Base-by-base conservation (phyloP, 352 stramenopile species). In the Pythium apleroticum region DNA sequence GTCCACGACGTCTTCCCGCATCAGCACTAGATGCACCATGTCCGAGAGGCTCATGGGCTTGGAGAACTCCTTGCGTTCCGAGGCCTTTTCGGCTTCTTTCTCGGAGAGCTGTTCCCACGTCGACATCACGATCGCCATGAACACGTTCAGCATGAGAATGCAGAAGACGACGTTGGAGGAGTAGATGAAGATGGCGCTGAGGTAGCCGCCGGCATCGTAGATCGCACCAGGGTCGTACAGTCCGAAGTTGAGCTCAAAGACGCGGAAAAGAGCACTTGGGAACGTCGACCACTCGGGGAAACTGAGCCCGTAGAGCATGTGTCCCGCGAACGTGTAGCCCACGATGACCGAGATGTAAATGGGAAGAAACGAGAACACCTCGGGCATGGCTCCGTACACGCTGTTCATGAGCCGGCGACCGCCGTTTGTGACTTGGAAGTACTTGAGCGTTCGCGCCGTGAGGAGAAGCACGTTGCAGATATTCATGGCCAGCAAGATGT, bases 101-200 rank as follows among this genome's bases (percentile, higher is more conserved):
- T 88, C 81, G 0, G 72, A 75, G 20, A 87, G 69, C 0, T 79
- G 68, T 30, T 90, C 78, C 81, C 81, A 88, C 27, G 79, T 90
- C 43, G 72, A 86, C 79, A 90, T 88, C 52, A 90, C 78, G 60
- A 90, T 90, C 20, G 81, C 81, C 81, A 90, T 90, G 60, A 90
- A 90, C 1, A 90, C 74, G 50, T 90, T 90, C 41, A 90, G 76
- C 81, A 90, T 87, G 58, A 90, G 77, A 59, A 90, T 90, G 58
- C 78, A 88, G 55, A 90, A 90, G 6, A 90, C 77, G 35, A 82
- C 65, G 50, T 81, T 90, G 2, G 77, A 75, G 10, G 81, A 81
- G 71, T 90, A 90, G 57, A 90, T 87, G 68, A 84, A 90, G 55
- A 87, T 80, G 20, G 76, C 78, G 35, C 81, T 88, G 49, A 87